phyloP scores from a whole-genome alignment of 768 basidiomycete species.

The Mycena leptocephala region DNA sequence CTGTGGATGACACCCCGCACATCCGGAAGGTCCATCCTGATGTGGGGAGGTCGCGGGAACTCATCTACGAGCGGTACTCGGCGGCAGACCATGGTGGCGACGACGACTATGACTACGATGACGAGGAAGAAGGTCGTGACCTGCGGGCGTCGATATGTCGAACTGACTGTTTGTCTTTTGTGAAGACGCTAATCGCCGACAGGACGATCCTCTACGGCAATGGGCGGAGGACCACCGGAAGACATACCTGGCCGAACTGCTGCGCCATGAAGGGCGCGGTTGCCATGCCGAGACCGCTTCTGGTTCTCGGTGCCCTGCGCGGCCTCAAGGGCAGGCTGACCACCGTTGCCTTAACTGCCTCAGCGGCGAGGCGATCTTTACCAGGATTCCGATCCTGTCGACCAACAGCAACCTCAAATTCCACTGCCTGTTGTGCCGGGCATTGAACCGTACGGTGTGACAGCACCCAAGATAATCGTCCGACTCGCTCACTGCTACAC shows the following conservation, averaged over 20 bases:
- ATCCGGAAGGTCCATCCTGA: background rate
- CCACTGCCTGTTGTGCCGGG: too few species aligned
- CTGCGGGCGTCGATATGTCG: background rate
- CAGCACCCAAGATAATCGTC: too few species aligned
- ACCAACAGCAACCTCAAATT: too few species aligned
- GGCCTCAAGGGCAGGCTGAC: too few species aligned
- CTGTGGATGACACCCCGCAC: background rate
- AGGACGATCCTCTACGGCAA: background rate
- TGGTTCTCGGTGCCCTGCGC: too few species aligned
- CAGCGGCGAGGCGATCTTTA: too few species aligned
- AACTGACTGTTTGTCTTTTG: background rate
- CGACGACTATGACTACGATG: background rate
- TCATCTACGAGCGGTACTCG: background rate
- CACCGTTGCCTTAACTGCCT: too few species aligned
- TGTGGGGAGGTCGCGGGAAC: background rate
- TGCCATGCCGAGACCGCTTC: too few species aligned
- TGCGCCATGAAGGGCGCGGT: too few species aligned
- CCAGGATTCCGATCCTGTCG: too few species aligned
- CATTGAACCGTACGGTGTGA: too few species aligned
- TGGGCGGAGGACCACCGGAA: background rate
- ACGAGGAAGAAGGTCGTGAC: background rate
- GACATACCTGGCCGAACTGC: background rate
- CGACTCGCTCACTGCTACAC: too few species aligned
- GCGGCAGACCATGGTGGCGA: background rate
- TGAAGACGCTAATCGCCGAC: background rate